phyloP scores from a whole-genome alignment of 2,329 filamentous ascomycete species.

The Fusarium nanum region DNA sequence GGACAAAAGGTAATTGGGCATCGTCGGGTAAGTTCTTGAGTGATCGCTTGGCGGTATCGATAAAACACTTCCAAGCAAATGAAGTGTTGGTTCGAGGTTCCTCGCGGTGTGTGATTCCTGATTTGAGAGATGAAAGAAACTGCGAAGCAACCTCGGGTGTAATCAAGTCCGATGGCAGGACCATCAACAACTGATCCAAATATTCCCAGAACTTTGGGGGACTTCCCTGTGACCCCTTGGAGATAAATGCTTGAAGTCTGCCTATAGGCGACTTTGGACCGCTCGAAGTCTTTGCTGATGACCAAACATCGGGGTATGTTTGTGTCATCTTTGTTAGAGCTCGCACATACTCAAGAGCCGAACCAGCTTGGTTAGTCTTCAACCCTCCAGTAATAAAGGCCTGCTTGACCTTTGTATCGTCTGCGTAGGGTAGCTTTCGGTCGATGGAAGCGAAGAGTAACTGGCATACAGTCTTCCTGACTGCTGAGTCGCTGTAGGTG shows the following conservation, averaged over 20 bases:
- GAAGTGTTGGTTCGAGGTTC: slow-evolving; percentile 77
- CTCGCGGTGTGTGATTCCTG: slow-evolving; percentile 78
- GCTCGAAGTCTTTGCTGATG: slow-evolving; percentile 56
- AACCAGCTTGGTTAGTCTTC: slow-evolving; percentile 77
- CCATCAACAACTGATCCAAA: slow-evolving; percentile 70
- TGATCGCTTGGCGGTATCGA: slow-evolving; percentile 70
- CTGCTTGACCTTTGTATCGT: slow-evolving; percentile 64
- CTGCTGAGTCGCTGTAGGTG: slow-evolving; percentile 68
- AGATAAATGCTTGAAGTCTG: slow-evolving; percentile 77
- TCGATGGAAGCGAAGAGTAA: slow-evolving; percentile 63
- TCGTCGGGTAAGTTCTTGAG: slow-evolving; percentile 58
- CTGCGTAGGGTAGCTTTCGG: slow-evolving; percentile 60
- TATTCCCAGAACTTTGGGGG: slow-evolving; percentile 78
- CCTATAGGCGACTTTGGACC: slow-evolving; percentile 66
- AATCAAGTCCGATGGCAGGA: slow-evolving; percentile 63
- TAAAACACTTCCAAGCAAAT: slow-evolving; percentile 80
- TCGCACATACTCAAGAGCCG: slow-evolving; percentile 76
- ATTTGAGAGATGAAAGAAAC: slow-evolving; percentile 74
- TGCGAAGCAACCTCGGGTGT: slow-evolving; percentile 64
- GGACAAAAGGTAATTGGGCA: slow-evolving; percentile 60
- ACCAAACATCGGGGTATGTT: slow-evolving; percentile 78
- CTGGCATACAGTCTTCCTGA: slow-evolving; percentile 64
- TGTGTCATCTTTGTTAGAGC: slow-evolving; percentile 75
- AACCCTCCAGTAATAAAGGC: slow-evolving; percentile 79
- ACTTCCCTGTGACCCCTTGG: slow-evolving; percentile 86